phyloP scores from a whole-genome alignment of 331 rosid species.

The Pyrus hybrid region DNA sequence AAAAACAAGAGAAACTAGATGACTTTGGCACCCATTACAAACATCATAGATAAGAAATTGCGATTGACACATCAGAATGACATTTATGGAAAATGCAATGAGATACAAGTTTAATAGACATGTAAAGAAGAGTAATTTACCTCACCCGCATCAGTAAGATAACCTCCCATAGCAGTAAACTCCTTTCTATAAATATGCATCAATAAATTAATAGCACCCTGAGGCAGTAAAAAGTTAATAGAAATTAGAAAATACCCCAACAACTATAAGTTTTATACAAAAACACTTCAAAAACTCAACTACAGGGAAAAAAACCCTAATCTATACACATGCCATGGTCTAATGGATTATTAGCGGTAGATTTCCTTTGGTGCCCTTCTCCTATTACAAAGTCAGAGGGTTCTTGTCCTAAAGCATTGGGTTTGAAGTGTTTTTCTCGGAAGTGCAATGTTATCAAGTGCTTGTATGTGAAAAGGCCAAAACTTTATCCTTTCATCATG shows the following conservation, averaged over 20 bases:
- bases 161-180: slow-evolving; percentile 91
- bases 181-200: slow-evolving; percentile 89
- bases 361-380: neutral
- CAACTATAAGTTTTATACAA: neutral
- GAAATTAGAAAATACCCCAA: neutral
- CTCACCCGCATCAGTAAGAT: slow-evolving; percentile 98
- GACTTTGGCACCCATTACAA: neutral
- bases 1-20: neutral
- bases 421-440: too few species aligned
- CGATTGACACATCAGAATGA: neutral
- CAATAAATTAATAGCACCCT: slow-evolving; percentile 95
- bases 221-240: slow-evolving; percentile 19
- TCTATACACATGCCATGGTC: neutral
- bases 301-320: neutral
- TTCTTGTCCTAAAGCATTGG: neutral
- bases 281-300: neutral
- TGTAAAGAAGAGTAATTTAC: slow-evolving; percentile 36
- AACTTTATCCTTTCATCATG: slow-evolving; percentile 4
- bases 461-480: neutral
- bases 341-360: neutral
- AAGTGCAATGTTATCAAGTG: neutral
- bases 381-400: neutral
- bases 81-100: neutral
- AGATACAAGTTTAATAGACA: neutral
- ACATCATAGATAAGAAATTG: neutral